Evolutionary conservation across 2,329 filamentous ascomycete species (phyloP).

Genomic region (Epichloe elymi): DNA sequence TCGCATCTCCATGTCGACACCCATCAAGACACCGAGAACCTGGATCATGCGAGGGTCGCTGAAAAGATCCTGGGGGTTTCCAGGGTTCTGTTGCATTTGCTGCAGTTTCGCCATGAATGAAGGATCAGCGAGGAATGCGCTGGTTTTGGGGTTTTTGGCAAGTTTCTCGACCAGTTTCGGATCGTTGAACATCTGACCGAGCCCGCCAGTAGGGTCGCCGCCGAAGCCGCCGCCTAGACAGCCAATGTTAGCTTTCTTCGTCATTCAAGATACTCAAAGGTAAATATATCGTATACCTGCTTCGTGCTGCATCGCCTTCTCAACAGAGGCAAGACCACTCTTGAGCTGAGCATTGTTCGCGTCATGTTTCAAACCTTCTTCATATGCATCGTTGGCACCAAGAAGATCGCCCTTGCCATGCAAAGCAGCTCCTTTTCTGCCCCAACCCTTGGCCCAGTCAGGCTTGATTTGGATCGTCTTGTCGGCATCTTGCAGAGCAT

Average conservation of each 20-base stretch:
- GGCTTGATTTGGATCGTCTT: conserved; percentile 93
- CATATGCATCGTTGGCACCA: conserved; percentile 77
- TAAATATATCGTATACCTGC: conserved; percentile 16
- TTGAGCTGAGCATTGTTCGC: conserved; percentile 86
- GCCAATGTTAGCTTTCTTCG: conserved; percentile 4
- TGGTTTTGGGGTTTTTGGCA: conserved; percentile 88
- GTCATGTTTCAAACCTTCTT: conserved; percentile 88
- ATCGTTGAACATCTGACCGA: conserved; percentile 92
- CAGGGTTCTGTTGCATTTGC: conserved; percentile 67
- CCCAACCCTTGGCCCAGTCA: conserved; percentile 96
- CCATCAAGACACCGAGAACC: conserved; percentile 85
- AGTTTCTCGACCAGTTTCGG: conserved; percentile 84
- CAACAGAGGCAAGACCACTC: conserved; percentile 70
- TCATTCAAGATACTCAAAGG: not conserved
- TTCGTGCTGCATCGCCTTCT: conserved; percentile 67
- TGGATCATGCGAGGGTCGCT: conserved; percentile 84
- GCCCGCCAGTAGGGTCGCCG: conserved; percentile 56
- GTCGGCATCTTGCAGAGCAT: conserved; percentile 76
- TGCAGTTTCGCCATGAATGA: conserved; percentile 86
- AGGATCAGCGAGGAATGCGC: conserved; percentile 62
- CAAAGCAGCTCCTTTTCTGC: conserved; percentile 79
- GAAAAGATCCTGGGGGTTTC: conserved; percentile 62
- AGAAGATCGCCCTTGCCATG: conserved; percentile 80
- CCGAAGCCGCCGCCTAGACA: conserved; percentile 17
- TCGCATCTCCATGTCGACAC: conserved; percentile 66